Conservation (phyloP, 345 rosid species). For the Eucalyptus curtisii region DNA sequence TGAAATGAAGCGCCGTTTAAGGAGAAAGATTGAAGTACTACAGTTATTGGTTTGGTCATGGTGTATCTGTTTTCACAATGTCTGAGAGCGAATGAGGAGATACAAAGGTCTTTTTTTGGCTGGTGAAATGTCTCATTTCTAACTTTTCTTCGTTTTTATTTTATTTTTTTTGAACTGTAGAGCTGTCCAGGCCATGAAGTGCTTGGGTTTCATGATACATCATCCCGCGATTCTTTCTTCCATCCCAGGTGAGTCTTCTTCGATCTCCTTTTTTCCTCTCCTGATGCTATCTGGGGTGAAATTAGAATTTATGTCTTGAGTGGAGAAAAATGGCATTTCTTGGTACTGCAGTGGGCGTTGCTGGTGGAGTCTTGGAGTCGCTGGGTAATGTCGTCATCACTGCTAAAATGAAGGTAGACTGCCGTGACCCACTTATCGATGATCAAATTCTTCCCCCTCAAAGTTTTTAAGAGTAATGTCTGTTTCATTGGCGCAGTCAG, state of each 20-base stretch:
- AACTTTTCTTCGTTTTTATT: neutral
- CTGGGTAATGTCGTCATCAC: constrained; percentile 18
- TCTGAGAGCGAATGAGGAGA: neutral
- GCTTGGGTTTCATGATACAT: constrained; percentile 42
- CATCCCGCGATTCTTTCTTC: constrained; percentile 25
- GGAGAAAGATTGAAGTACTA: neutral
- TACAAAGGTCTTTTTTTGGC: no score
- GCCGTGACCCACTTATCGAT: neutral
- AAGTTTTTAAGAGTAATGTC: neutral
- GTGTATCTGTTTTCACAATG: neutral
- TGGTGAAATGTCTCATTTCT: neutral
- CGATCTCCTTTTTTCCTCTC: neutral
- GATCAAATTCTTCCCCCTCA: neutral
- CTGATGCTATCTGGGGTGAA: neutral
- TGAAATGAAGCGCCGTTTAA: neutral
- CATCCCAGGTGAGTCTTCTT: constrained; percentile 16
- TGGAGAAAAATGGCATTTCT: neutral
- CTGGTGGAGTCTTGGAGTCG: constrained; percentile 12
- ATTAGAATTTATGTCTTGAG: neutral
- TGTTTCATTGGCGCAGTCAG: constrained; percentile 8
- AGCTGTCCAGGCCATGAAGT: constrained; percentile 51
- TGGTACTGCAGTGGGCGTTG: constrained; percentile 18
- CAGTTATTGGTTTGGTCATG: neutral
- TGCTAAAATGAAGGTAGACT: constrained; percentile 33
- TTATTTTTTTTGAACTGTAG: constrained; percentile 1